Evolutionary conservation across 2,329 filamentous ascomycete genomes (phyloP), one percentile per base, ranked within the genome.

Genomic region (Fusarium praegraminearum): DNA sequence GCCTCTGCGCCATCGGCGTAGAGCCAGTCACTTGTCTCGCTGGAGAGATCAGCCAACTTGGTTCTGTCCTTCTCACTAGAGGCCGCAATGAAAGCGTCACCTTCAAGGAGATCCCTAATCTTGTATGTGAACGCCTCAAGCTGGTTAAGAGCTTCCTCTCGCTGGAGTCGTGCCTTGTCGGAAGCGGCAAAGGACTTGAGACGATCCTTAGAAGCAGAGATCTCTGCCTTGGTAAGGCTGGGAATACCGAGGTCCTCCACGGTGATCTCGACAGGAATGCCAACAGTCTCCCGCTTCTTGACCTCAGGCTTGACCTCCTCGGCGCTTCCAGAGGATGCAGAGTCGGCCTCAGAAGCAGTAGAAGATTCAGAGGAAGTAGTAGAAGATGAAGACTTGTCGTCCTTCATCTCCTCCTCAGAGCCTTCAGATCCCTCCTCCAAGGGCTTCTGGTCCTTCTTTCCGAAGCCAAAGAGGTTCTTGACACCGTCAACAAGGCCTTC

Each of bases 401-500:
- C 82, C 46, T 86, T 82, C 33, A 82, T 73, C 20, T 80, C 76
- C 57, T 85, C 83, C 40, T 78, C 73, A 1, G 76, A 76, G 7
- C 73, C 76, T 32, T 78, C 74, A 79, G 57, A 72, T 30, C 81
- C 79, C 6, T 78, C 83, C 24, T 83, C 84, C 47, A 91, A 91
- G 50, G 90, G 91, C 62, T 88, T 86, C 35, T 97, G 78, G 33
- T 92, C 91, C 81, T 97, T 97, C 76, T 92, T 92, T 28, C 95
- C 96, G 77, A 98, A 94, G 8, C 96, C 96, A 77, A 99, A 97
- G 67, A 98, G 88, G 70, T 94, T 97, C 85, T 99, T 99, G 71
- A 98, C 93, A 44, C 93, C 94, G 76, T 97, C 95, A 49, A 98
- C 92, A 50, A 98, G 87, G 53, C 91, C 90, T 69, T 92, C 93